Evolutionary conservation across 2,329 filamentous ascomycete genomes (phyloP).

Genomic region (Alternaria sp.): DNA sequence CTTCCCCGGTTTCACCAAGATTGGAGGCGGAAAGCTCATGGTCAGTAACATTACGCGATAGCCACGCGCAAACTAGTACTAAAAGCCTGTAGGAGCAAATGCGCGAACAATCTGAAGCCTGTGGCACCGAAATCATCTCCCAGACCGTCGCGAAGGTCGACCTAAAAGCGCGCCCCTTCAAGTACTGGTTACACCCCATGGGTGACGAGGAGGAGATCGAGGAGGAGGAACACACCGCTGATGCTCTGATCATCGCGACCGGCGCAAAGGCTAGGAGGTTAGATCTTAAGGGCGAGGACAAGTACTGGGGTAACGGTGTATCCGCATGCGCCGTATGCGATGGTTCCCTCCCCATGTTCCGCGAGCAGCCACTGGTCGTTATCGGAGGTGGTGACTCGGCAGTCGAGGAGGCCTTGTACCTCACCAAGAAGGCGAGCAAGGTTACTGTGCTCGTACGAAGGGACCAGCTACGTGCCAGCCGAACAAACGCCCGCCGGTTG

Average conservation of each 20-base stretch:
- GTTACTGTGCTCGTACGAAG: slow-evolving; percentile 92
- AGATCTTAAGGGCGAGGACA: slow-evolving; percentile 85
- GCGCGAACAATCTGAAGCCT: slow-evolving; percentile 88
- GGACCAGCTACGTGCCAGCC: slow-evolving; percentile 86
- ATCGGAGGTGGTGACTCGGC: slow-evolving; percentile 97
- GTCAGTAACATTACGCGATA: slow-evolving; percentile 50
- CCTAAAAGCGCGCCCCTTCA: slow-evolving; percentile 83
- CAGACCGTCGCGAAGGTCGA: slow-evolving; percentile 93
- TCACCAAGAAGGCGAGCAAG: slow-evolving; percentile 96
- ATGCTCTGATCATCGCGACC: slow-evolving; percentile 92
- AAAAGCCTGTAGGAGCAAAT: slow-evolving; percentile 73
- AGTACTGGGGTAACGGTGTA: slow-evolving; percentile 97
- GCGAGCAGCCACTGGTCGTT: slow-evolving; percentile 93
- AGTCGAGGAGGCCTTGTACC: slow-evolving; percentile 95
- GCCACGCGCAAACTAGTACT: slow-evolving; percentile 9
- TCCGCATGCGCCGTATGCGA: slow-evolving; percentile 98
- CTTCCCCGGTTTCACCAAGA: slow-evolving; percentile 92
- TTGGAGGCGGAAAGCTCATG: slow-evolving; percentile 91
- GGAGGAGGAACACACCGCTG: slow-evolving; percentile 80
- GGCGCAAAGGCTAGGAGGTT: slow-evolving; percentile 90
- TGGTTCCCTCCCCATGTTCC: slow-evolving; percentile 95
- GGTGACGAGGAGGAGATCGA: slow-evolving; percentile 82
- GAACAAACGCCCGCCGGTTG: slow-evolving; percentile 89
- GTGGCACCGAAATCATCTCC: slow-evolving; percentile 91
- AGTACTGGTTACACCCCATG: slow-evolving; percentile 76